Conservation (phyloP, 441 rosid species). For the Arabidopsis hybrid region DNA sequence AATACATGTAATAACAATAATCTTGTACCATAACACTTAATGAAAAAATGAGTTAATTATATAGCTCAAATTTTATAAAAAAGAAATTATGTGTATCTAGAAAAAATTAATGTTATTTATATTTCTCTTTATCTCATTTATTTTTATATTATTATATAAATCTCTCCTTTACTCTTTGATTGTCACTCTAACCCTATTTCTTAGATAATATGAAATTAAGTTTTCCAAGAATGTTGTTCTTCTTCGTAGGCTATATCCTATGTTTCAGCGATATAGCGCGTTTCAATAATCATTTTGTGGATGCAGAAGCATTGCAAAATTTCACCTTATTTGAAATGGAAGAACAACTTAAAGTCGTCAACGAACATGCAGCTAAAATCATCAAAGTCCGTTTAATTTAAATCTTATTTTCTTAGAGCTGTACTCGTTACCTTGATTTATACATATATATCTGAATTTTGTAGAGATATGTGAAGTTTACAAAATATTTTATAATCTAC, state of each 20-base stretch:
- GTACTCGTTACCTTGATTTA: neutral
- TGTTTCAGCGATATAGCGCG: neutral
- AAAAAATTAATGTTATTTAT: neutral
- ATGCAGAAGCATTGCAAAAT: constrained; percentile 1
- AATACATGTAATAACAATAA: neutral
- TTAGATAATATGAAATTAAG: neutral
- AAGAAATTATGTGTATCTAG: neutral
- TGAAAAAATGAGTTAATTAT: neutral
- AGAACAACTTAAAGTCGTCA: neutral
- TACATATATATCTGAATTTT: neutral
- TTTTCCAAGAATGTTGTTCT: neutral
- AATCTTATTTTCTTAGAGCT: neutral
- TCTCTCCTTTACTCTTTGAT: neutral
- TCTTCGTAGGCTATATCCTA: neutral
- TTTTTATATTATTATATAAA: neutral
- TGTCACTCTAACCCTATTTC: neutral
- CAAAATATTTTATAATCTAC: neutral
- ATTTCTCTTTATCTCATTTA: neutral
- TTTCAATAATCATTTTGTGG: neutral
- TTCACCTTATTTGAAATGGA: neutral
- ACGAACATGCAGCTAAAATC: neutral
- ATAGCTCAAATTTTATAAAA: neutral
- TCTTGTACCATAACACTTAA: neutral
- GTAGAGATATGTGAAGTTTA: neutral
- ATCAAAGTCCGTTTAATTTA: neutral